A percentile compares a stretch with the other conserved stretches of the same genome.
Evolutionary conservation across 331 rosid species (phyloP).

Genomic region (Acacia concinna): DNA sequence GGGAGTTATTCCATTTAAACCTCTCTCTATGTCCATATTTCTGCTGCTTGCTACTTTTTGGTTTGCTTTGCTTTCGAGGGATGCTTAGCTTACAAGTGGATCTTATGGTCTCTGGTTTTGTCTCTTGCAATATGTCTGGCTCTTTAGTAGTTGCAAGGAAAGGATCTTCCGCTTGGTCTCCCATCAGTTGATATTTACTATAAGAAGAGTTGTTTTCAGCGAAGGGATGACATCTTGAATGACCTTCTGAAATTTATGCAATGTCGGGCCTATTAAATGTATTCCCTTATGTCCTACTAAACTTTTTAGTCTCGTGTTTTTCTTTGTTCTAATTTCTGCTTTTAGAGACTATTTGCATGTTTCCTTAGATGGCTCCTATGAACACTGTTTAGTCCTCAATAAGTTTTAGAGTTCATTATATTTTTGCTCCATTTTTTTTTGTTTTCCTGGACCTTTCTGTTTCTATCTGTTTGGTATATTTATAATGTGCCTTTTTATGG

Average conservation of each 20-base stretch:
- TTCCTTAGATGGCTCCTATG: not conserved
- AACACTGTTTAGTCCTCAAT: not conserved
- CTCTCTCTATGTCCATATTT: not conserved
- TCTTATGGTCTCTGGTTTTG: constrained; percentile 21
- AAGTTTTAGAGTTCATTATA: not conserved
- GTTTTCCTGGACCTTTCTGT: not conserved
- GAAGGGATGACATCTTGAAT: not conserved
- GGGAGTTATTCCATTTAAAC: not conserved
- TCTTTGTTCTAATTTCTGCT: not conserved
- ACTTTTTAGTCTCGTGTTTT: not conserved
- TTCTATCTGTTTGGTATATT: not conserved
- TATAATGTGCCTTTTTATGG: not conserved
- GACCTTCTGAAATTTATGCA: constrained; percentile 48
- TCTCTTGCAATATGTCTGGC: constrained; percentile 24
- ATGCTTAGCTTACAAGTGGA: constrained; percentile 19
- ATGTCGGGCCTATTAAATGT: constrained; percentile 81
- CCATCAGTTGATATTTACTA: not conserved
- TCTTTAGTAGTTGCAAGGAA: not conserved
- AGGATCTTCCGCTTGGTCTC: not conserved
- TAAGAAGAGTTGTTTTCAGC: not conserved
- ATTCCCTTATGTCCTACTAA: constrained; percentile 33
- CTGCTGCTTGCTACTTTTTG: not conserved
- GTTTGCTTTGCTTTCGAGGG: not conserved
- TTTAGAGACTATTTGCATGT: not conserved
- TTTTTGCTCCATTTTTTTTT: not conserved